Conservation (phyloP, 495 filamentous ascomycete genomes). For the Niebla homalea region DNA sequence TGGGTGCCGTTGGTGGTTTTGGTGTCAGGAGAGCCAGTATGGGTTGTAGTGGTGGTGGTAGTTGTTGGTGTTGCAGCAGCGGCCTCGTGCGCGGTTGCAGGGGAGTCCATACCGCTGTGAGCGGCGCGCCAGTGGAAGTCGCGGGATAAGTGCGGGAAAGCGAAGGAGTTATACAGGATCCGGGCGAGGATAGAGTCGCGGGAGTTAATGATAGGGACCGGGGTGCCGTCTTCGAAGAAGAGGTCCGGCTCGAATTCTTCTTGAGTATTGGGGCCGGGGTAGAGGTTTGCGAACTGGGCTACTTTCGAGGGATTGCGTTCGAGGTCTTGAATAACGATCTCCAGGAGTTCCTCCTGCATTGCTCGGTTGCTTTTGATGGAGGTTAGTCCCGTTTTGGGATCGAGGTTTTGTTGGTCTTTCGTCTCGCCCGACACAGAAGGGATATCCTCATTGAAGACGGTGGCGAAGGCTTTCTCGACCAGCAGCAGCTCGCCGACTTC, state of each 20-base stretch:
- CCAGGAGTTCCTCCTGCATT: conserved; percentile 26
- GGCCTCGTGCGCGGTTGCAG: too few relatives aligned
- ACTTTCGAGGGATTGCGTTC: conserved; percentile 35
- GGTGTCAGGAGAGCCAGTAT: too few relatives aligned
- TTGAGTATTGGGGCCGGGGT: conserved; percentile 27
- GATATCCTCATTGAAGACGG: conserved; percentile 15
- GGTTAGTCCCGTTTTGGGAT: background rate
- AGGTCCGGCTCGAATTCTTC: conserved; percentile 13
- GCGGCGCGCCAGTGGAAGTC: background rate
- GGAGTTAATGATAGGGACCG: background rate
- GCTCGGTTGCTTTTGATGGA: background rate
- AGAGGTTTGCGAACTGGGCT: conserved; percentile 26
- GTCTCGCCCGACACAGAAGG: background rate
- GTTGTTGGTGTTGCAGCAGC: background rate
- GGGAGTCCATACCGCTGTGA: too few relatives aligned
- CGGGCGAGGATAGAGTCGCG: conserved; percentile 33
- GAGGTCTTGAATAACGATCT: conserved; percentile 31
- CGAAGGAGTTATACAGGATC: conserved; percentile 37
- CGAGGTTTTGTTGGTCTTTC: background rate
- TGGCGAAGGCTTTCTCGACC: conserved; percentile 43
- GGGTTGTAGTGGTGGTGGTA: background rate
- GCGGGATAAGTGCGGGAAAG: conserved; percentile 21
- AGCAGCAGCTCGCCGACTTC: conserved; percentile 39
- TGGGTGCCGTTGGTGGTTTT: too few relatives aligned
- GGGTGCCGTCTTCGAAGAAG: background rate